Percentiles rank a stretch among this genome's conserved stretches.
Conservation (phyloP, 805 yeast genomes). For the Blastobotrys americana region DNA sequence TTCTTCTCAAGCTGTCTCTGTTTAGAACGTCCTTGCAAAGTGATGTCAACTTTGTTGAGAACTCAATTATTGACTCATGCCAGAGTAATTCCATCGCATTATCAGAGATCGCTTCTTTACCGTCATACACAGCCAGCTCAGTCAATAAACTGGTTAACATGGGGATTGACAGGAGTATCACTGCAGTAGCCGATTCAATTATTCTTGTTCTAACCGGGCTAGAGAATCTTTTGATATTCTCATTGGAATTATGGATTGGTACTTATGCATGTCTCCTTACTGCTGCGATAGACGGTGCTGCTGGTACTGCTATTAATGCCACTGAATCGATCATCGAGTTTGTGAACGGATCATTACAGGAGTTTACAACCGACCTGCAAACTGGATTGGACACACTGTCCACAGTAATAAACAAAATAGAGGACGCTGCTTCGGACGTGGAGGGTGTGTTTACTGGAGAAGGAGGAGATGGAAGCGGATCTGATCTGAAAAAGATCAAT, state of each 20-base stretch:
- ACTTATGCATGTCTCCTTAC: conserved; percentile 79
- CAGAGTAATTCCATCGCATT: conserved; percentile 36
- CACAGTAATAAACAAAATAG: conserved; percentile 46
- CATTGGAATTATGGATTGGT: conserved; percentile 68
- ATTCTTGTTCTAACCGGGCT: conserved; percentile 46
- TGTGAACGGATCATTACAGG: conserved; percentile 54
- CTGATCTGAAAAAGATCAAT: conserved; percentile 44
- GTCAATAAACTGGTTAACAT: conserved; percentile 47
- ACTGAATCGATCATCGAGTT: conserved; percentile 53
- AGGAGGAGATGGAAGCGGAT: conserved; percentile 28
- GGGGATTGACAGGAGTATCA: conserved; percentile 42
- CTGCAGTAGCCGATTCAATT: conserved; percentile 40
- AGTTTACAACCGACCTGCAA: conserved; percentile 54
- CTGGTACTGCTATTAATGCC: conserved; percentile 64
- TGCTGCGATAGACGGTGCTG: conserved; percentile 65
- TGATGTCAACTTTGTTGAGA: conserved; percentile 37
- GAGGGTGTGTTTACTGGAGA: conserved; percentile 50
- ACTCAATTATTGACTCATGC: conserved; percentile 41
- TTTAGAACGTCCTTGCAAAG: conserved; percentile 44
- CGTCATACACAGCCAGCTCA: conserved; percentile 49
- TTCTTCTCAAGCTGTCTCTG: conserved; percentile 52
- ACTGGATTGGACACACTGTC: conserved; percentile 59
- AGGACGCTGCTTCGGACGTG: conserved; percentile 45
- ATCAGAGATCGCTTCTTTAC: conserved; percentile 38
- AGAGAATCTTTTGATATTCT: conserved; percentile 53